Conservation (phyloP, 805 yeast species). For the Ogataea paraovalis region DNA sequence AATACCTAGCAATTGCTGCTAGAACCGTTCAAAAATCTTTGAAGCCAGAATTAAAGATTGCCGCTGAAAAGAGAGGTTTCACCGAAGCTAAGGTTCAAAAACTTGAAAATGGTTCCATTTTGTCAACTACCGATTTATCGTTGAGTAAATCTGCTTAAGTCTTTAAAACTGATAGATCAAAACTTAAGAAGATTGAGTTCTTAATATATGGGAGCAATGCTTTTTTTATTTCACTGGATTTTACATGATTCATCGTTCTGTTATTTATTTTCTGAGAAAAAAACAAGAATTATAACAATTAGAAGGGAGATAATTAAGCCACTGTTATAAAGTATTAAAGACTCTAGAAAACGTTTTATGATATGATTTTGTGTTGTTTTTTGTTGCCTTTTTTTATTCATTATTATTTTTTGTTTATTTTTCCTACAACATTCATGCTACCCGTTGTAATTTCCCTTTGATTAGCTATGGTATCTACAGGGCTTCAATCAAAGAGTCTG, state of each 20-base stretch:
- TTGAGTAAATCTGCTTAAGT: slow-evolving; percentile 14
- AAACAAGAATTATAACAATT: too few species aligned
- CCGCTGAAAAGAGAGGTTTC: slow-evolving; percentile 65
- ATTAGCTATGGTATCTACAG: too few species aligned
- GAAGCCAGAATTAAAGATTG: slow-evolving; percentile 78
- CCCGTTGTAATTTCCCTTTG: neutral
- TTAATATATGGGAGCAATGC: neutral
- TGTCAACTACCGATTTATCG: slow-evolving; percentile 23
- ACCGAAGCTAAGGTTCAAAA: slow-evolving; percentile 72
- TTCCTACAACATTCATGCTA: neutral
- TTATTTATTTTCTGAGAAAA: neutral
- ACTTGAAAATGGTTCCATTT: slow-evolving; percentile 62
- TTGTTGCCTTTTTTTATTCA: neutral
- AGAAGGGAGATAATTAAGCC: neutral
- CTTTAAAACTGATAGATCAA: neutral
- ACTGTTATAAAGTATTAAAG: neutral
- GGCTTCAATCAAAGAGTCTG: too few species aligned
- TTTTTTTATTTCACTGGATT: too few species aligned
- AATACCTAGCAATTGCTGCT: slow-evolving; percentile 88
- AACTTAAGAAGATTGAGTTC: neutral
- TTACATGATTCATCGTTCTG: too few species aligned
- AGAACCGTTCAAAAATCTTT: slow-evolving; percentile 81
- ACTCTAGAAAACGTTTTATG: neutral
- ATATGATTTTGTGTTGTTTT: slow-evolving; percentile 1
- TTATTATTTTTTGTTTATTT: neutral